Base-by-base conservation (phyloP, 2,329 filamentous ascomycete genomes). In the Myriosclerotinia duriaeana region DNA sequence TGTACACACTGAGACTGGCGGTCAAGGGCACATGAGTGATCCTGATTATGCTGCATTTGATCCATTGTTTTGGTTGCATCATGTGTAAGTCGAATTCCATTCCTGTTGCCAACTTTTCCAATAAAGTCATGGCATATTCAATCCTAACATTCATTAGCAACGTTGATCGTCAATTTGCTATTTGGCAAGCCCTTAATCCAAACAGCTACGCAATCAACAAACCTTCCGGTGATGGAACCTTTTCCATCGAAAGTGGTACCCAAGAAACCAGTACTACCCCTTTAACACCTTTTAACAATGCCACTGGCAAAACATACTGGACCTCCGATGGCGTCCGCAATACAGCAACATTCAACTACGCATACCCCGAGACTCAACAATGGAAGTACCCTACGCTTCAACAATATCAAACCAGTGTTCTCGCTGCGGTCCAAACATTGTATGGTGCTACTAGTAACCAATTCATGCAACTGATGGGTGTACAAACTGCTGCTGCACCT, bases 121-220 rank as follows among this genome's bases (percentile, higher is more conserved):
- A 26, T 12, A 12, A 11, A 12, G 3, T 17, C 20, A 20, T 44
- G n/a, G 14, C 34, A 42, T 15, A 2, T 7, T 6, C 30, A 4
- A 12, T 59, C 1, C 36, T 65, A 36, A 65, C n/a, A 58, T 38
- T n/a, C 1, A 1, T 22, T 14, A 74, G 71, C 2, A 93, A 90
- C 77, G 84, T 92, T 9, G 92, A 96, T 74, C 85, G 92, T 3
- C 77, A 91, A 38, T 86, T 92, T 69, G 86, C 90, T 42, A 84
- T 96, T 68, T 95, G 90, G 90, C 90, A 95, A 78, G 80, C 83
- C 0, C 77, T 95, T 17, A 84, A 95, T 70, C 89, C 89, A 0
- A 79, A 86, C 26, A 84, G 84, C 38, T 94, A 88, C 79, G 84
- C 92, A 6, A 78, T 81, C 30, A 83, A 87, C 0, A 82, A 85